These are phyloP conservation scores for Penicillium rolfsii DNA, from an alignment of 2,329 filamentous ascomycete genomes.

Conservation along the genomic window DNA sequence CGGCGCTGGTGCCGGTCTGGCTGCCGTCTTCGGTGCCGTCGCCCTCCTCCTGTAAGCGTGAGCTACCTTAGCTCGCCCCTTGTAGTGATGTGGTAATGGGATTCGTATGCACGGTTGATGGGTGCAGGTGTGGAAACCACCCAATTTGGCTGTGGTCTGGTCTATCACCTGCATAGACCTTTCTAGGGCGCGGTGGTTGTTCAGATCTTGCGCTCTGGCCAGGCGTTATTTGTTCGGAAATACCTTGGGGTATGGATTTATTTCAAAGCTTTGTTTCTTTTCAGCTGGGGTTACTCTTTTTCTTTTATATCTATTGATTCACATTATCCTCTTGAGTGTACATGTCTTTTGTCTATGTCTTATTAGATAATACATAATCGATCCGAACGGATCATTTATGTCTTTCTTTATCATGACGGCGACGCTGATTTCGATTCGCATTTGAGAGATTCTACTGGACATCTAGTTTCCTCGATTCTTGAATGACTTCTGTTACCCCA, in stretches of 20 bases:
- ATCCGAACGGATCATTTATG: conserved; percentile 25
- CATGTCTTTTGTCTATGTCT: conserved; percentile 21
- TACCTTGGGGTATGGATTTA: conserved; percentile 7
- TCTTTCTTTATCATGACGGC: conserved; percentile 18
- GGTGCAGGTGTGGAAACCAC: not conserved
- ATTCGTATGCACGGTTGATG: conserved; percentile 4
- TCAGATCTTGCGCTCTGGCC: conserved; percentile 7
- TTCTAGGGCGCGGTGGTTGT: not conserved
- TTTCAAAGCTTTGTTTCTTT: conserved; percentile 1
- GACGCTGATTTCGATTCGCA: conserved; percentile 2
- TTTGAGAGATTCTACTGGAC: conserved; percentile 18
- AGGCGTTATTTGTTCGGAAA: conserved; percentile 14
- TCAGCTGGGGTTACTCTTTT: conserved; percentile 4
- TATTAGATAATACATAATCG: conserved; percentile 48
- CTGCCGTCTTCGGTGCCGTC: conserved; percentile 57
- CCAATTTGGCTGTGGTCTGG: not conserved
- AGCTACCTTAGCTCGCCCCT: conserved; percentile 1
- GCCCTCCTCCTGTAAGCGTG: conserved; percentile 50
- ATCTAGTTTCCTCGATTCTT: conserved; percentile 20
- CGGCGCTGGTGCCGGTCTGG: conserved; percentile 55
- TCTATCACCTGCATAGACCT: conserved; percentile 1
- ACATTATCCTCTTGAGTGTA: conserved; percentile 20
- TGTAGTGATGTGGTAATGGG: conserved; percentile 7
- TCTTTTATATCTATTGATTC: conserved; percentile 6
- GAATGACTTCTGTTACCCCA: not conserved